phyloP scores from a whole-genome alignment of 768 basidiomycete species.

The Tricholoma matsutake region DNA sequence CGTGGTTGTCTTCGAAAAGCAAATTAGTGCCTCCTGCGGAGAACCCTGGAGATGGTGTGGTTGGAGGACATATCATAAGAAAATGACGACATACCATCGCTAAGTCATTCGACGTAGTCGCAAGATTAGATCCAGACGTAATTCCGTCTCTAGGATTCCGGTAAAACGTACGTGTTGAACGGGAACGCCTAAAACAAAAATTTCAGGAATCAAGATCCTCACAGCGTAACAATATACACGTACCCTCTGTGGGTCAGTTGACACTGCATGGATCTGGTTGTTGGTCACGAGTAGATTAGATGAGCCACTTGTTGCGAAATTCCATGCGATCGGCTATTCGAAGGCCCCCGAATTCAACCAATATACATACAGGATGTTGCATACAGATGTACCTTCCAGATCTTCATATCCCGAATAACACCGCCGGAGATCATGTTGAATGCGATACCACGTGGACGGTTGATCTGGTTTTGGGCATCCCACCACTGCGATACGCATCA shows the following conservation, averaged over 20 bases:
- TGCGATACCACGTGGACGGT: constrained; percentile 53
- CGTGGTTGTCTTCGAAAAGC: constrained; percentile 55
- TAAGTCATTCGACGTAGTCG: constrained; percentile 9
- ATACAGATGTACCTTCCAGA: constrained; percentile 42
- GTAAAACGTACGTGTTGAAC: constrained; percentile 53
- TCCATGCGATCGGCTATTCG: constrained; percentile 54
- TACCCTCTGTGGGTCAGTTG: constrained; percentile 37
- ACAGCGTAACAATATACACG: background rate
- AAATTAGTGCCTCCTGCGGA: constrained; percentile 55
- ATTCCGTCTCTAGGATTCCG: background rate
- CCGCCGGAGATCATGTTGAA: constrained; percentile 53
- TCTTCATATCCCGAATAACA: constrained; percentile 55
- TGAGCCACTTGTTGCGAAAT: constrained; percentile 50
- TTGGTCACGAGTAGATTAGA: constrained; percentile 50
- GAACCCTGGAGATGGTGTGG: constrained; percentile 33
- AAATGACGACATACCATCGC: constrained; percentile 32
- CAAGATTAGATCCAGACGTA: background rate
- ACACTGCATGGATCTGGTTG: constrained; percentile 52
- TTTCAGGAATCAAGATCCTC: background rate
- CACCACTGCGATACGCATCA: constrained; percentile 45
- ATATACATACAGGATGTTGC: background rate
- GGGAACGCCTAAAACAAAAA: constrained; percentile 53
- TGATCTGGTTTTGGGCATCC: constrained; percentile 48
- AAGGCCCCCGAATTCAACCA: background rate
- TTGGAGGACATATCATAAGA: background rate